phyloP scores from a whole-genome alignment of 495 filamentous ascomycete genomes.

The Achaetomiella virescens region DNA sequence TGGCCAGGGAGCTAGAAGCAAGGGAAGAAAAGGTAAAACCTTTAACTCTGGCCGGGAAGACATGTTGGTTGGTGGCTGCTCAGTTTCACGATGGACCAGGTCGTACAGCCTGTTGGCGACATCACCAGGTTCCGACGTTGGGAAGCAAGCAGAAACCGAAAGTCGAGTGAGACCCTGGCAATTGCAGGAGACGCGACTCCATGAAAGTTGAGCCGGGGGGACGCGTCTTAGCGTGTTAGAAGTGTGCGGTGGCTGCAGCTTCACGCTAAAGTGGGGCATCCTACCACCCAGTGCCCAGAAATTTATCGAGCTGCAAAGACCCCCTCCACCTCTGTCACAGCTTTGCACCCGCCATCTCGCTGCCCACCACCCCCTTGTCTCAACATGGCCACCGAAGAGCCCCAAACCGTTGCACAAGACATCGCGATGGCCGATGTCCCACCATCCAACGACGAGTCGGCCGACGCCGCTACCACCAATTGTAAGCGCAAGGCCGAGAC shows the following conservation, averaged over 20 bases:
- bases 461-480: slow-evolving; percentile 6
- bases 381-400: slow-evolving; percentile 10
- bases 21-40: slow-evolving; percentile 41
- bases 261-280: slow-evolving; percentile 8
- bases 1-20: too few relatives aligned
- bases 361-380: neutral
- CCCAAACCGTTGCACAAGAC: neutral
- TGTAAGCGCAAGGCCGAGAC: slow-evolving; percentile 27
- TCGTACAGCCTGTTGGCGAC: neutral
- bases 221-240: slow-evolving; percentile 16
- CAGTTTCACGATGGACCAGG: neutral
- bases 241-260: neutral
- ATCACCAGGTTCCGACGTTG: neutral
- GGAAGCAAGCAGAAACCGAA: neutral
- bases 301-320: neutral
- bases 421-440: neutral
- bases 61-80: slow-evolving; percentile 49
- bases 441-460: neutral
- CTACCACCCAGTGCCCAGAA: neutral
- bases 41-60: slow-evolving; percentile 87
- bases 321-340: neutral
- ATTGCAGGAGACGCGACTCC: slow-evolving; percentile 22
- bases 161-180: neutral
- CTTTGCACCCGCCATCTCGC: neutral
- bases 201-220: slow-evolving; percentile 14